Base-by-base conservation (phyloP, 2,329 filamentous ascomycete genomes). In the Bisporella sp. region DNA sequence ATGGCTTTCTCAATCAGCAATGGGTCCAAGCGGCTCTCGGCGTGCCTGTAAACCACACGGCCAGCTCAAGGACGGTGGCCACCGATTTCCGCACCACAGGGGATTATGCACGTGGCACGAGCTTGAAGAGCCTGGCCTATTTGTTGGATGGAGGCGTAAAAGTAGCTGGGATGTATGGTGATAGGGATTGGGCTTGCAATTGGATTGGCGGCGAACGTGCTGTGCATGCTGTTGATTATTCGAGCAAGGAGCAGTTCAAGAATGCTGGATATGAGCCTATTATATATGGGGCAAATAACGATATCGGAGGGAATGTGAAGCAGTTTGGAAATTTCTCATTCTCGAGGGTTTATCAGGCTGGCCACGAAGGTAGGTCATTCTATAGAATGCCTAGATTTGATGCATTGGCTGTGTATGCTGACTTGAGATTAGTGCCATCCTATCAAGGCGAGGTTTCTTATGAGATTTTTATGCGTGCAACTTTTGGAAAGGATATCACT, bases 301-400 rank as follows among this genome's bases (percentile, higher is more conserved):
- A 21, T 21, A 76, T 79, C 60, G 85, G 78, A 49, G 87, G 87
- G 11, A 75, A 79, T 50, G 85, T 88, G 0, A 77, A 86, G 5
- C 86, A 91, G 65, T 85, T 79, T 60, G 86, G 83, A 12, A 89
- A 89, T 57, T 75, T 85, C 50, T 79, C 75, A 30, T 85, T 85
- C 62, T 78, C 77, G 37, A 37, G n/a, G 35, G 35, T 37, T n/a
- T 37, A 9, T 37, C 35, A 37, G n/a, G 35, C 35, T 9, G 35
- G 35, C 2, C 35, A 37, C 35, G 8, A 37, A 37, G 35, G 35
- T n/a, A 37, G 35, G n/a, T 8, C 35, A 9, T 4, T n/a, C n/a
- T 8, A 8, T 37, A 37, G n/a, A 2, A 37, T 37, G 8, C 35
- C 35, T 37, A 9, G 8, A n/a, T 37, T 9, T n/a, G n/a, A n/a